phyloP scores from a whole-genome alignment of 345 rosid species.

The Lumnitzera littorea region DNA sequence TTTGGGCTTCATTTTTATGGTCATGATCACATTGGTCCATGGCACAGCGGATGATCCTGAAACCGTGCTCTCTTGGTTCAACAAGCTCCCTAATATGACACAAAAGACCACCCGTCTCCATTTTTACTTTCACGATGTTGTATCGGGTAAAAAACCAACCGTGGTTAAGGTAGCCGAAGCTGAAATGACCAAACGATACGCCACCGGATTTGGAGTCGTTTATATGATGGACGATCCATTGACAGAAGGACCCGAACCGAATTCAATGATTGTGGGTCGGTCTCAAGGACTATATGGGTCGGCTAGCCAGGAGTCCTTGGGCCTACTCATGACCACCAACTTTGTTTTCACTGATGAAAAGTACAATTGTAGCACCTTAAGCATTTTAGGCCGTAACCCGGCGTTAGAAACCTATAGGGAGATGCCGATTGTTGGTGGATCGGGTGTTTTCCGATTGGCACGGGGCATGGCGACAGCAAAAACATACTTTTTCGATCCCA shows the following conservation, averaged over 20 bases:
- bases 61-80: conserved; percentile 1
- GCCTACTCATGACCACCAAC: conserved; percentile 7
- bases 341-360: conserved; percentile 7
- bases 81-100: neutral
- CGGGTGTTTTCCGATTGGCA: conserved; percentile 22
- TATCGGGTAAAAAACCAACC: conserved; percentile 14
- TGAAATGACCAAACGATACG: conserved; percentile 3
- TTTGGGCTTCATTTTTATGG: no score
- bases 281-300: conserved; percentile 18
- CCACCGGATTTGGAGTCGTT: conserved; percentile 8
- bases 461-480: conserved; percentile 13
- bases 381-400: conserved; percentile 17
- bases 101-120: conserved; percentile 11
- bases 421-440: conserved; percentile 26
- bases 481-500: conserved; percentile 10
- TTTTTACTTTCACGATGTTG: conserved; percentile 20
- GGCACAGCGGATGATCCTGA: conserved; percentile 1
- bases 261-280: conserved; percentile 3
- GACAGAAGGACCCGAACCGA: conserved; percentile 10
- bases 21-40: neutral
- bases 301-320: neutral
- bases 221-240: conserved; percentile 11
- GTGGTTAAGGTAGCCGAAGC: conserved; percentile 13
- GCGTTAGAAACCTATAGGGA: conserved; percentile 12
- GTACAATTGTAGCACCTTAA: conserved; percentile 23